Conservation (phyloP, 2,329 filamentous ascomycete species). For the Aspergillus pseudotamarii region DNA sequence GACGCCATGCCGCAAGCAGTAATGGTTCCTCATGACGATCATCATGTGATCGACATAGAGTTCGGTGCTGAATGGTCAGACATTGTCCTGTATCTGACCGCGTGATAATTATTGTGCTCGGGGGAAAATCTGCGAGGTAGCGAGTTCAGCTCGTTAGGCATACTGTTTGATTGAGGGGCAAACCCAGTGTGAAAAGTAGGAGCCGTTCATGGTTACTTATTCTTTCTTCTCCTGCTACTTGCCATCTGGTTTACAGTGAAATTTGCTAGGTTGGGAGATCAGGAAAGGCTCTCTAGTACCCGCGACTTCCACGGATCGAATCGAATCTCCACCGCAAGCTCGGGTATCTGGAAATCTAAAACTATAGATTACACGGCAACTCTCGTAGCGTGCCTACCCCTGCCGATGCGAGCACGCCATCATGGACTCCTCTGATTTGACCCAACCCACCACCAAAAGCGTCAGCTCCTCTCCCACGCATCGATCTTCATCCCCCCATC, state of each 20-base stretch:
- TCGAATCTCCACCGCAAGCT: background rate
- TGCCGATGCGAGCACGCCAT: conserved; percentile 36
- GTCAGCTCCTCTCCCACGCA: conserved; percentile 25
- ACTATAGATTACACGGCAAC: background rate
- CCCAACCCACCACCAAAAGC: conserved; percentile 23
- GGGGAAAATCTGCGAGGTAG: background rate
- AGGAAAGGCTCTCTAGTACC: background rate
- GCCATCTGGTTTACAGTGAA: background rate
- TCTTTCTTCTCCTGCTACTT: background rate
- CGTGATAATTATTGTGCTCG: background rate
- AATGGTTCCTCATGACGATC: background rate
- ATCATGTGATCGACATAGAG: conserved; percentile 3
- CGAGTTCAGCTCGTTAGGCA: background rate
- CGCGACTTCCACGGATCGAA: background rate
- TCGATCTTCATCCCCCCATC: conserved; percentile 25
- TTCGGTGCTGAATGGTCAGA: conserved; percentile 1
- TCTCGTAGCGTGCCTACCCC: conserved; percentile 6
- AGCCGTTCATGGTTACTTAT: background rate
- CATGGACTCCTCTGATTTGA: conserved; percentile 36
- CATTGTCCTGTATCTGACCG: background rate
- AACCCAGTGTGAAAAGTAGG: background rate
- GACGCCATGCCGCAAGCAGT: background rate
- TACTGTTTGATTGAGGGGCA: background rate
- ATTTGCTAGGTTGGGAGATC: background rate
- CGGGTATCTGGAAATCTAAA: background rate